A percentile compares a stretch with the other conserved stretches of the same genome.
Conservation (phyloP, 176 grass and related monocot species). For the Juncus inflexus region DNA sequence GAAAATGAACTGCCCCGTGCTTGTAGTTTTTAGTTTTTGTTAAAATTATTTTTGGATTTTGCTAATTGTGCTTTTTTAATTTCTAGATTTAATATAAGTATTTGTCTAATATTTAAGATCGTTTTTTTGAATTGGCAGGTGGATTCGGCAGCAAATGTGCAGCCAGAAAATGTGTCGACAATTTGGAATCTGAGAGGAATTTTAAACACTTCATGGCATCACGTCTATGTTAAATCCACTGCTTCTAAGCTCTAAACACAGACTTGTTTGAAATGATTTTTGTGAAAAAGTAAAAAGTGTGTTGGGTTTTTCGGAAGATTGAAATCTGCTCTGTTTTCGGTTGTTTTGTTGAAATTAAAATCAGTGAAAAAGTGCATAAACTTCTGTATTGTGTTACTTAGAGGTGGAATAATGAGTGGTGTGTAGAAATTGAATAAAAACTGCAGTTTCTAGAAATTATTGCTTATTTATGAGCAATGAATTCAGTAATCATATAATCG, state of each 20-base stretch:
- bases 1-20: neutral
- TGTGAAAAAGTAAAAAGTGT: slow-evolving; percentile 10
- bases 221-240: slow-evolving; percentile 40
- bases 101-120: slow-evolving; percentile 14
- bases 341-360: neutral
- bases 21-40: neutral
- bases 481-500: no score
- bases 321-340: neutral
- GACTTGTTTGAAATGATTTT: neutral
- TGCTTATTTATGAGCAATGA: no score
- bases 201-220: slow-evolving; percentile 93
- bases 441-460: neutral
- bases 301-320: neutral
- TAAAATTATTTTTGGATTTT: neutral
- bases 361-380: neutral
- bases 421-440: slow-evolving; percentile 3
- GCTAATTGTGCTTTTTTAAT: no score
- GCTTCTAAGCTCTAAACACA: slow-evolving; percentile 24
- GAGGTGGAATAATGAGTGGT: neutral
- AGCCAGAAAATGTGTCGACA: slow-evolving; percentile 64
- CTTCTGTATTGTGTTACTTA: neutral
- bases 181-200: slow-evolving; percentile 96
- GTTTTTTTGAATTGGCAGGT: slow-evolving; percentile 37
- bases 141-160: slow-evolving; percentile 68
- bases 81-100: no score